These are phyloP conservation scores for Solanum boliviense DNA, from an alignment of 257 asterid species.

Conservation along the genomic window DNA sequence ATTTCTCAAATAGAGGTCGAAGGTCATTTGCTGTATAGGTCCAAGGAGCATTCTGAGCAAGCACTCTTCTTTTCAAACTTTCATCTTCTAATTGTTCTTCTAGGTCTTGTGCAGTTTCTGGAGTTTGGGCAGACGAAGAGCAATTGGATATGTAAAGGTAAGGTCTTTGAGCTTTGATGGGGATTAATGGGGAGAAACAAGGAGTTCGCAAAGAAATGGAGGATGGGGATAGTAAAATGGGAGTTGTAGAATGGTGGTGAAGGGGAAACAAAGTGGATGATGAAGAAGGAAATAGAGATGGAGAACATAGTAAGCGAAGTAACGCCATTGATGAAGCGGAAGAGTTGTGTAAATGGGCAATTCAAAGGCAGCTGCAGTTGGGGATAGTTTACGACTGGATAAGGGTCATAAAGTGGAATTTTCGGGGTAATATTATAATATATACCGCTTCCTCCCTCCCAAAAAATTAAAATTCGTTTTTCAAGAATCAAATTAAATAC, in stretches of 20 bases:
- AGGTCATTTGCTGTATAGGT: constrained; percentile 48
- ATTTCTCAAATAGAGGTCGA: constrained; percentile 59
- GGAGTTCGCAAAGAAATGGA: not conserved
- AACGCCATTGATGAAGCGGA: constrained; percentile 10
- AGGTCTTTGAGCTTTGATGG: constrained; percentile 17
- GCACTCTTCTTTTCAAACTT: constrained; percentile 38
- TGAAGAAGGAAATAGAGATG: constrained; percentile 8
- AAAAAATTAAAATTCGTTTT: too few species aligned
- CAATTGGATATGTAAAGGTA: constrained; percentile 18
- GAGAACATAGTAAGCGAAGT: constrained; percentile 9
- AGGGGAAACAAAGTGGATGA: not conserved
- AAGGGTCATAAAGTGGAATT: not conserved
- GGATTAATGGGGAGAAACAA: constrained; percentile 8
- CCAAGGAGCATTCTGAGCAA: constrained; percentile 89
- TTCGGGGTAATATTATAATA: not conserved
- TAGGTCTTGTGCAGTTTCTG: not conserved
- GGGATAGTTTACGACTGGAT: not conserved
- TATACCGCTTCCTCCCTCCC: not conserved
- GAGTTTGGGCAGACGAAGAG: constrained; percentile 5
- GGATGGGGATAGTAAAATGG: not conserved
- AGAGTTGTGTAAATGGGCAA: not conserved
- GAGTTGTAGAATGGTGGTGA: constrained; percentile 1
- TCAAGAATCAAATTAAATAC: too few species aligned
- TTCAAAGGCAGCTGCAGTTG: not conserved
- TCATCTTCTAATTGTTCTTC: constrained; percentile 20